Conservation (phyloP, 345 rosid species). For the Murraya paniculata region DNA sequence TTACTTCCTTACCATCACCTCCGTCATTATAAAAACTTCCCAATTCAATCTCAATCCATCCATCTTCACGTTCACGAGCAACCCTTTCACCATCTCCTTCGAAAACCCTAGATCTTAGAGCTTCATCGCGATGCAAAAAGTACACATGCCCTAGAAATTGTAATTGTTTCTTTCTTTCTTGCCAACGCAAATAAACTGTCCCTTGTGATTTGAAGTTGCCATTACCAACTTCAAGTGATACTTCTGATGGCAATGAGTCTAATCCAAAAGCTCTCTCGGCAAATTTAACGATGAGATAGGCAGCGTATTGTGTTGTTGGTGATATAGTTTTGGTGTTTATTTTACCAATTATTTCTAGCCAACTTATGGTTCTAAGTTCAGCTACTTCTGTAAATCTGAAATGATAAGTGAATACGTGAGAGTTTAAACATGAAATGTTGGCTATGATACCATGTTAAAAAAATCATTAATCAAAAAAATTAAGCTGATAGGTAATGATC, state of each 20-base stretch:
- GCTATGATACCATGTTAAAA: too few relatives aligned
- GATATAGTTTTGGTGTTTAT: conserved; percentile 31
- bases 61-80: conserved; percentile 30
- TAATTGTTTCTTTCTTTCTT: conserved; percentile 19
- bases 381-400: conserved; percentile 40
- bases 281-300: conserved; percentile 42
- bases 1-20: conserved; percentile 18
- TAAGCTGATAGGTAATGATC: too few relatives aligned
- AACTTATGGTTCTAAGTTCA: conserved; percentile 41
- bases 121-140: conserved; percentile 17
- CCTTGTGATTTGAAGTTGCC: conserved; percentile 10
- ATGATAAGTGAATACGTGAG: not conserved
- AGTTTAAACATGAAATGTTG: too few relatives aligned
- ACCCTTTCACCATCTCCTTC: conserved; percentile 10
- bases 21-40: conserved; percentile 37
- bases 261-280: conserved; percentile 39
- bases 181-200: conserved; percentile 25
- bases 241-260: conserved; percentile 45
- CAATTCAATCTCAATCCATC: conserved; percentile 51
- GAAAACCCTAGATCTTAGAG: conserved; percentile 6
- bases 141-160: not conserved
- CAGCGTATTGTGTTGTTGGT: conserved; percentile 33
- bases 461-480: too few relatives aligned
- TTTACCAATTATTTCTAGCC: conserved; percentile 43
- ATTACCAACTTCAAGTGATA: conserved; percentile 22